A percentile compares a stretch with the other conserved stretches of the same genome.
Evolutionary conservation across 352 stramenopile species (phyloP).

Genomic region (Pythium dissimile): DNA sequence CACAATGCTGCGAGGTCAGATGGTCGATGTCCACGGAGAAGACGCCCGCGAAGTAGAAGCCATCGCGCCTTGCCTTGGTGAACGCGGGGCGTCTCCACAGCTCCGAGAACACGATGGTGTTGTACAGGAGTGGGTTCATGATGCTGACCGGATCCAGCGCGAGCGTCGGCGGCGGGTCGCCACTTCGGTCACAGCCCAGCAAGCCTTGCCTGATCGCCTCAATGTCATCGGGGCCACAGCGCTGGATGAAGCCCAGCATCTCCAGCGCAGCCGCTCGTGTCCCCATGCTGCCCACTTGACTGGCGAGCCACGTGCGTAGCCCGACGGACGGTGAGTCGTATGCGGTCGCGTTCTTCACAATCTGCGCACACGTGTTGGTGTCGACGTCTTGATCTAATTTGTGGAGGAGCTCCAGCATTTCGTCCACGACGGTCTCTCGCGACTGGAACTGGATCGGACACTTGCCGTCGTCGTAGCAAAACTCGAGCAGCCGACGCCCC

Average conservation of each 20-base stretch:
- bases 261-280: not conserved
- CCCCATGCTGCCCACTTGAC: not conserved
- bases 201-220: not conserved
- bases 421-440: conserved; percentile 12
- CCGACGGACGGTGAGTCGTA: not conserved
- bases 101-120: conserved; percentile 23
- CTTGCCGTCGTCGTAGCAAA: conserved; percentile 11
- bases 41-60: conserved; percentile 7
- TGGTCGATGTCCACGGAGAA: conserved; percentile 3
- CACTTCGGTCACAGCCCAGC: not conserved
- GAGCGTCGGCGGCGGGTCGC: not conserved
- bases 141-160: not conserved
- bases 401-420: conserved; percentile 7
- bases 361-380: conserved; percentile 18
- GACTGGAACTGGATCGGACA: conserved; percentile 13
- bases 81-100: conserved; percentile 6
- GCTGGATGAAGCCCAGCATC: not conserved
- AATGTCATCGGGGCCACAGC: not conserved
- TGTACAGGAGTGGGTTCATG: conserved; percentile 13
- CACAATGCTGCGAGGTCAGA: conserved; percentile 7
- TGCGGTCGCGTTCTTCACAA: not conserved
- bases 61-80: not conserved
- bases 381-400: conserved; percentile 6
- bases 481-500: conserved; percentile 11
- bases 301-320: conserved; percentile 1